Base-by-base conservation (phyloP, 139 green algal genomes). In the Raphidocelis subcapitata region DNA sequence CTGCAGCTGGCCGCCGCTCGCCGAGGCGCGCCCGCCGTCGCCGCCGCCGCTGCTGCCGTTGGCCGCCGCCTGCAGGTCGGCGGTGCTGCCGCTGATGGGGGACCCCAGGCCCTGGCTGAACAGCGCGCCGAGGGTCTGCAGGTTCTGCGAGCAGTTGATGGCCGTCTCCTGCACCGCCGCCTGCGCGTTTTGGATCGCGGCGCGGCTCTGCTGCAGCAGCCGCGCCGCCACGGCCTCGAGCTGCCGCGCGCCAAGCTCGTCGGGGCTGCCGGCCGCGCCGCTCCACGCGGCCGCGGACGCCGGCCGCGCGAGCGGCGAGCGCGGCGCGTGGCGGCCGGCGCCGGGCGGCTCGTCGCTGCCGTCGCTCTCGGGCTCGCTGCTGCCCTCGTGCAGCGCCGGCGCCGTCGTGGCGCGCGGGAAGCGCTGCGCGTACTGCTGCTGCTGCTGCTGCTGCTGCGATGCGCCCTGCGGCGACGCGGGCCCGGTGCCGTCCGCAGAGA, bases 121-220 rank as follows among this genome's bases (percentile, higher is more conserved):
- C 15, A 82, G 65, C 16, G 56, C 73, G 4, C 79, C 68, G 0
- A 91, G 73, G 0, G 67, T 80, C 36, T 86, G 85, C 33, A 91
- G 63, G 71, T 91, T 91, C 23, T 85, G 73, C 47, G 85, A 76
- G 74, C 85, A 91, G 72, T 87, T 87, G 33, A 44, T 70, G 1
- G 85, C 85, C 2, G 85, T 91, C 64, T 86, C 65, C 76, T 89
- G 82, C 51, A 91, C 73, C 67, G 77, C 82, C 41, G 67, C 55
- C 73, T 88, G 85, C 41, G 82, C 82, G 29, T 79, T 81, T 15
- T 85, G 80, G 14, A 88, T 71, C 0, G 81, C 85, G 5, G 72
- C 51, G 15, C 77, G 49, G 16, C 70, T 82, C 31, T 72, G 66
- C 26, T 65, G 16, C 23, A 85, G 41, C 57, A 88, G 69, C 37